A percentile compares a stretch with the other conserved stretches of the same genome.
Evolutionary conservation across 257 asterid species (phyloP).

Genomic region (Przewalskia tangutica): DNA sequence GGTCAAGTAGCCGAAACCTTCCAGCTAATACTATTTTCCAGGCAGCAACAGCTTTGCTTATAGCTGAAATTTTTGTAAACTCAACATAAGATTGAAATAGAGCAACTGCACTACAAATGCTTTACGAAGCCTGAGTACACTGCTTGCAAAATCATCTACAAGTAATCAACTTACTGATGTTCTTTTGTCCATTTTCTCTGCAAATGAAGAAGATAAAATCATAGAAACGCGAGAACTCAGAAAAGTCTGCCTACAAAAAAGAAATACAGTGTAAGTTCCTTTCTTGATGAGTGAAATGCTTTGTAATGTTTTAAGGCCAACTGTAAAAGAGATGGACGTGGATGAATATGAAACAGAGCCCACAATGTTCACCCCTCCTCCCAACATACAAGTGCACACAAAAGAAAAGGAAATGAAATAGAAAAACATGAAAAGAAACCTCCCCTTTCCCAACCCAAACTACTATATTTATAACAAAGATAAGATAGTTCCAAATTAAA

Average conservation of each 20-base stretch:
- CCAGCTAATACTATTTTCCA: conserved; percentile 90
- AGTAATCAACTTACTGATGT: conserved; percentile 54
- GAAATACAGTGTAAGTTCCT: background rate
- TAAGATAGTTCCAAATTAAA: background rate
- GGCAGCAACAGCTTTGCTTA: conserved; percentile 79
- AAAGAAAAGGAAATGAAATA: background rate
- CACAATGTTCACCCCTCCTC: background rate
- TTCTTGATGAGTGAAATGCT: background rate
- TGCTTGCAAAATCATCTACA: background rate
- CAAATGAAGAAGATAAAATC: conserved; percentile 87
- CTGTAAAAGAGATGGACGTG: background rate
- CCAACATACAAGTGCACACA: background rate
- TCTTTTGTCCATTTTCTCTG: conserved; percentile 94
- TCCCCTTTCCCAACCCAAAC: background rate
- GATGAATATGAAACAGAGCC: background rate
- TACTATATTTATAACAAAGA: background rate
- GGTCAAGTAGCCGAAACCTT: conserved; percentile 75
- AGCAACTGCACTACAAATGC: background rate
- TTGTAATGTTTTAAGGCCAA: background rate
- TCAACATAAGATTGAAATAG: background rate
- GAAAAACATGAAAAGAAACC: background rate
- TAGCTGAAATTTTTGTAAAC: conserved; percentile 46
- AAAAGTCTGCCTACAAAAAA: conserved; percentile 53
- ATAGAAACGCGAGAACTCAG: conserved; percentile 75
- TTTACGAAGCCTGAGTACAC: background rate